Conservation (phyloP, 495 filamentous ascomycete genomes). For the Talaromyces proteolyticus region DNA sequence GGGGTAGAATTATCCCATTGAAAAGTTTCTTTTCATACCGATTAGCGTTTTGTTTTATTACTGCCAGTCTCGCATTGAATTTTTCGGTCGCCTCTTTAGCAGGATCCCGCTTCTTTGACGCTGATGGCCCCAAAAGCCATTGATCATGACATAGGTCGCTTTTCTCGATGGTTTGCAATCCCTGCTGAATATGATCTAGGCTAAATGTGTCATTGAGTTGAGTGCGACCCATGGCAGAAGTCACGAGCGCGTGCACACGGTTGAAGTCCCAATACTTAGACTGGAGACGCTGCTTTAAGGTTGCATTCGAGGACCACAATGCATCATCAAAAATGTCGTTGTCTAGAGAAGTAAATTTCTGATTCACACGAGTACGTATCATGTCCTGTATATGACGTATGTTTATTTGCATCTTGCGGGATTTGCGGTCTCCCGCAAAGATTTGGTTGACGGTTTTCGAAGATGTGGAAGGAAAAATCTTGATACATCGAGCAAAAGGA, state of each 20-base stretch:
- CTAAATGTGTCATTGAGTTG: constrained; percentile 29
- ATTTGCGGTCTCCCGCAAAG: constrained; percentile 37
- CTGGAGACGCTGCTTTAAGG: constrained; percentile 32
- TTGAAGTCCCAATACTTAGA: constrained; percentile 54
- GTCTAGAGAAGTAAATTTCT: constrained; percentile 26
- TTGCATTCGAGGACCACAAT: constrained; percentile 30
- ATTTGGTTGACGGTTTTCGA: constrained; percentile 25
- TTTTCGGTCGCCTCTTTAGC: too few relatives aligned
- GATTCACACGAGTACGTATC: constrained; percentile 41
- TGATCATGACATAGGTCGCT: too few relatives aligned
- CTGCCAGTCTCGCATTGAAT: too few relatives aligned
- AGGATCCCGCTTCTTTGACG: too few relatives aligned
- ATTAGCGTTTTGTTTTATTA: constrained; percentile 52
- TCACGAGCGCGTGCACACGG: constrained; percentile 56
- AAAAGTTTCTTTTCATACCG: constrained; percentile 77
- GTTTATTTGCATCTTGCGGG: constrained; percentile 56
- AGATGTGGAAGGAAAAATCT: constrained; percentile 40
- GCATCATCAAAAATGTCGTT: constrained; percentile 24
- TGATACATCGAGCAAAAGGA: constrained; percentile 44
- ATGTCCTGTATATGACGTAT: constrained; percentile 65
- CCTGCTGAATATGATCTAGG: constrained; percentile 31
- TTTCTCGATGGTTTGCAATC: constrained; percentile 15
- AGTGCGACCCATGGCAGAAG: constrained; percentile 52
- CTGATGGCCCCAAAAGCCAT: too few relatives aligned
- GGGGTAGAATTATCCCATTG: constrained; percentile 72